A percentile compares a stretch with the other conserved stretches of the same genome.
These are phyloP conservation scores for Apiospora aurea DNA, from an alignment of 2,329 filamentous ascomycete genomes.

Conservation along the genomic window DNA sequence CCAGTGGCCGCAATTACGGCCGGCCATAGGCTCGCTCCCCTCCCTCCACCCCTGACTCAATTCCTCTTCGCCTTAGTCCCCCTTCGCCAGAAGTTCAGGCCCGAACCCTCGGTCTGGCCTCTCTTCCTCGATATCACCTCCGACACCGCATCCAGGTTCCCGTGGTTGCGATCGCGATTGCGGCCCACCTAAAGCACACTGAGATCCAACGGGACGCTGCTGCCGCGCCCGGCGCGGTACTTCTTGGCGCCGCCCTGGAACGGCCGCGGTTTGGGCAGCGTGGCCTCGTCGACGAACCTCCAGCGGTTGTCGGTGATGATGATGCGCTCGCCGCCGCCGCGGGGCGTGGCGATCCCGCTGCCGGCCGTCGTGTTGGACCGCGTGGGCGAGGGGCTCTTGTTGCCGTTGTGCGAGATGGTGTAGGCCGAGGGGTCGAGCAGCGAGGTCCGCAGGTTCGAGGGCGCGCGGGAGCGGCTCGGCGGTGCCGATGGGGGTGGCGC, in stretches of 20 bases:
- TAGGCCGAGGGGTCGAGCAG: conserved; percentile 80
- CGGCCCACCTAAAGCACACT: conserved; percentile 54
- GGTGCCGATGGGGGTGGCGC: conserved; percentile 38
- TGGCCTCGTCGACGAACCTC: conserved; percentile 83
- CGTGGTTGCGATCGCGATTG: background rate
- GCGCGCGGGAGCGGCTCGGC: conserved; percentile 47
- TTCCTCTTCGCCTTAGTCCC: background rate
- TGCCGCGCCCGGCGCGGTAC: conserved; percentile 90
- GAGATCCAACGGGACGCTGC: conserved; percentile 91
- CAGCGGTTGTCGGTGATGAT: conserved; percentile 81
- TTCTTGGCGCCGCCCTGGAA: conserved; percentile 77
- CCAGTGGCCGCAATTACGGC: background rate
- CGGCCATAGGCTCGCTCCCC: background rate
- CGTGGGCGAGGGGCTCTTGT: conserved; percentile 43
- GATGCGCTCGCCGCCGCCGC: conserved; percentile 48
- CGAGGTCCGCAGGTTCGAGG: conserved; percentile 60
- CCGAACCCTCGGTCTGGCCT: conserved; percentile 8
- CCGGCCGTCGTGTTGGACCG: conserved; percentile 54
- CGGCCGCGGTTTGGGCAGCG: conserved; percentile 84
- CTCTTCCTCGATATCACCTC: background rate
- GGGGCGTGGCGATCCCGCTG: background rate
- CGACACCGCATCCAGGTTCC: background rate
- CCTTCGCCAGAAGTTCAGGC: conserved; percentile 20
- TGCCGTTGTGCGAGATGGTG: conserved; percentile 71
- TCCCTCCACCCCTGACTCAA: background rate